Evolutionary conservation across 1,284 basidiomycete genomes (phyloP), one percentile per base, ranked within the genome.

Genomic region (Cerrena zonata): DNA sequence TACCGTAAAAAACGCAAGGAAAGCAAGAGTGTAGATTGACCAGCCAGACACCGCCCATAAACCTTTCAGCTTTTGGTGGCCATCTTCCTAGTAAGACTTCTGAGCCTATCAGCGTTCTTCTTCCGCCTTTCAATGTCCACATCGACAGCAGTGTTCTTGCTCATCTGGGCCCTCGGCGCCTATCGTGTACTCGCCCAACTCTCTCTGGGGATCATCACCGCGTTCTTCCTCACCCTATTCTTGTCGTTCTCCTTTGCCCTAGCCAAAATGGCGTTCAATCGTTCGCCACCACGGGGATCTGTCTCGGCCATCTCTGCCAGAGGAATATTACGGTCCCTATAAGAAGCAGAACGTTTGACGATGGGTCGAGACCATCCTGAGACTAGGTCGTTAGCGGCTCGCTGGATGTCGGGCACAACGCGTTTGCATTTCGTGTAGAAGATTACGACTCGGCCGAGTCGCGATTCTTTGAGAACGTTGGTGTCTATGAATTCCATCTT

Each of bases 381-480:
- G 45, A 98, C 85, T 45, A 99, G 86, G 43, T 88, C 82, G 59
- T 89, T 83, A 11, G 96, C 95, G 48, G 83, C 82, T 47, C 91
- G 84, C 36, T 76, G 73, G 53, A 99, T 88, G 47, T 85, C 80
- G 0, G 89, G 79, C 5, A 89, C 88, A 42, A 95, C 94, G 46
- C 92, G 86, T 65, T 87, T 90, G 76, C 85, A 89, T 65, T 94
- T 91, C 25, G 91, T 95, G 78, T 99, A 99, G 71, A 99, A 98
- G 18, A 97, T 76, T 18, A 99, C 78, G 56, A 99, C 80, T 52
- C 88, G 86, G n/a, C 95, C 95, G 4, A 99, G 77, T 0, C 86
- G 84, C 2, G 89, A 91, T 68, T 95, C 92, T 67, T 95, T 95
- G 59, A 99, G 84, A 13, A 91, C 91, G 45, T 85, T 73, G 18